Evolutionary conservation across 1,284 basidiomycete species (phyloP), one percentile per base, ranked within the genome.

Genomic region (Boletus mariae): DNA sequence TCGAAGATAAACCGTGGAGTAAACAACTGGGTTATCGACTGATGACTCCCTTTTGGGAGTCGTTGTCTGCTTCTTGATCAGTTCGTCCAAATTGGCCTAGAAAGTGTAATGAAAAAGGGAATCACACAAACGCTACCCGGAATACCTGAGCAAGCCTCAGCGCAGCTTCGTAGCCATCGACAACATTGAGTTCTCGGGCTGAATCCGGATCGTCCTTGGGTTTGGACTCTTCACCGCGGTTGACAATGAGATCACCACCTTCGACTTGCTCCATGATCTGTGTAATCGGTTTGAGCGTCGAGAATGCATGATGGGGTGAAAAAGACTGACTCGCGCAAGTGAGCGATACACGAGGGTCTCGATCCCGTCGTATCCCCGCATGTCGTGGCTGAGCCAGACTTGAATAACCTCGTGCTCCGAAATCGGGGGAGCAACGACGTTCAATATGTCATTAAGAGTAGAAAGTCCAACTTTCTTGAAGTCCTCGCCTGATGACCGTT

Each of bases 351-450:
- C 92, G n/a, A 99, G 81, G n/a, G 86, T 82, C 70, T 98, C 94
- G 45, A 99, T 84, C 13, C 96, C 97, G 51, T 95, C 94, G 67
- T 97, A 98, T 12, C 97, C 96, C 55, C 83, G 77, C 94, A 99
- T 96, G 61, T 96, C 94, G 74, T 99, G 95, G 60, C 89, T 90
- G 37, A 99, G 77, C 84, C 92, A 94, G 6, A 99, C 87, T 68
- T 97, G 87, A 55, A 99, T 92, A 20, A 98, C 93, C 73, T 99
- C 97, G 69, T 99, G 96, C 62, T 94, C 94, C 12, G 94, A 91
- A 61, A 99, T 98, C 4, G 97, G 97, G 26, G 97, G 97, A 0
- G 96, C 97, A 48, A 99, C 96, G 15, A 90, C 95, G 67, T 98
- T 97, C 57, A 99, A 75, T 52, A 99, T 85, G 54, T 96, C 94